phyloP scores from a whole-genome alignment of 495 filamentous ascomycete genomes.

The Copromyces sp. region DNA sequence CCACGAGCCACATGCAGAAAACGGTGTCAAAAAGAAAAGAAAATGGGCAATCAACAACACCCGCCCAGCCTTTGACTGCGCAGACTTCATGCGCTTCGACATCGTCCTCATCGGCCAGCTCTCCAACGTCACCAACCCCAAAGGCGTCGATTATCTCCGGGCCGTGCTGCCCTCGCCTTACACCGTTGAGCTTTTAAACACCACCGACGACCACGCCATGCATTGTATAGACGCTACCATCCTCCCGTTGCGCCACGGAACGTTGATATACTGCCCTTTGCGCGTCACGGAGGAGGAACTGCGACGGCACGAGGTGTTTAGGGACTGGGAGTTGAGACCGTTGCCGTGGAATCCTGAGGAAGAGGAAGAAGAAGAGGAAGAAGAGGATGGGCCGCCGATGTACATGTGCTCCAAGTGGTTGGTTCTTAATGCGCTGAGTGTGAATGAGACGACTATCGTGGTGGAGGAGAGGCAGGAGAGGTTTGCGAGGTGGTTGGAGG shows the following conservation, averaged over 20 bases:
- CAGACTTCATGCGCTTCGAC: constrained; percentile 1
- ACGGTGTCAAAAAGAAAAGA: not conserved
- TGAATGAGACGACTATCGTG: not conserved
- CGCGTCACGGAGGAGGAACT: not conserved
- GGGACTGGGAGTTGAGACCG: not conserved
- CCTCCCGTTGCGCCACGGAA: not conserved
- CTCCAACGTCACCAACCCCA: not conserved
- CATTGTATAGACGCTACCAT: constrained; percentile 1
- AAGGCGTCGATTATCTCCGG: not conserved
- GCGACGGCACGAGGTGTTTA: not conserved
- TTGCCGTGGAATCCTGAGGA: not conserved
- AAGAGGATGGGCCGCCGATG: not conserved
- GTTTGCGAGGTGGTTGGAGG: constrained; percentile 1
- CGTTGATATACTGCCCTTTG: not conserved
- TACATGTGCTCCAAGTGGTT: constrained; percentile 3
- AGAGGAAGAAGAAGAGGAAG: not conserved
- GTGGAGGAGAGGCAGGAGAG: not conserved
- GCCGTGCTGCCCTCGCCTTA: not conserved
- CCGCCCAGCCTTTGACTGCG: not conserved
- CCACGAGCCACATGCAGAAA: not conserved
- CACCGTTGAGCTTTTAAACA: not conserved
- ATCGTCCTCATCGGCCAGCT: not conserved
- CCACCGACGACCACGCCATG: not conserved
- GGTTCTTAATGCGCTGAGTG: not conserved
- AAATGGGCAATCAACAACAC: constrained; percentile 1